Evolutionary conservation across 2,329 filamentous ascomycete species (phyloP), one percentile per base, ranked within the genome.

Genomic region (Neonectria neomacrospora): DNA sequence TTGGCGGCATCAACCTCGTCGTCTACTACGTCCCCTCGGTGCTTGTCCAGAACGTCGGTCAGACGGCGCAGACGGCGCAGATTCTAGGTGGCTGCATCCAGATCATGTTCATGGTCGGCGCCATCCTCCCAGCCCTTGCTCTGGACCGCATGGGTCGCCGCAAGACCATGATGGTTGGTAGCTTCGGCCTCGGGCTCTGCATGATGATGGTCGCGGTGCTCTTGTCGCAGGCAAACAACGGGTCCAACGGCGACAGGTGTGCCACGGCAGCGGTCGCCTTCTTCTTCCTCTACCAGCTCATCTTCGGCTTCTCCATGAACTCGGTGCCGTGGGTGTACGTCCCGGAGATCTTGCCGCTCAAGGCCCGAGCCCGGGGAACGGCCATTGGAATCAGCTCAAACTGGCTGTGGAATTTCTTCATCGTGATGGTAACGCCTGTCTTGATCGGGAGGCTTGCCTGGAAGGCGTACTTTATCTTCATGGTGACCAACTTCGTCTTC

Each of bases 381-480:
- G 62, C 62, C 0, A 22, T 67, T 12, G 63, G 58, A 0, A 65
- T 65, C 11, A 61, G 70, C 11, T 74, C 76, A 0, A 80, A 80
- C 58, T 80, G 77, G 78, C 65, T 77, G 0, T 77, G 71, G 70
- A 78, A 78, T 59, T 79, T 79, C 37, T 68, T 75, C 18, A 70
- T 85, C n/a, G 82, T 85, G 1, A 82, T 83, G 81, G 80, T 86
- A 30, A 85, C 82, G 0, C 83, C 83, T 0, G 79, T 80, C 0
- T 72, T 83, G 1, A 80, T 86, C 58, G 77, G 78, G 54, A 79
- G 77, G 12, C 72, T 86, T 1, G 68, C 76, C 20, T 86, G 82
- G 82, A 81, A 82, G 67, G 80, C 80, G 0, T 86, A 86, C 65
- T 74, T 86, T 3, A 84, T 85, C 66, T 86, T 85, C 73, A 83